These are phyloP conservation scores for Arthroderma sp. DNA, from an alignment of 2,329 filamentous ascomycete species.

Conservation along the genomic window DNA sequence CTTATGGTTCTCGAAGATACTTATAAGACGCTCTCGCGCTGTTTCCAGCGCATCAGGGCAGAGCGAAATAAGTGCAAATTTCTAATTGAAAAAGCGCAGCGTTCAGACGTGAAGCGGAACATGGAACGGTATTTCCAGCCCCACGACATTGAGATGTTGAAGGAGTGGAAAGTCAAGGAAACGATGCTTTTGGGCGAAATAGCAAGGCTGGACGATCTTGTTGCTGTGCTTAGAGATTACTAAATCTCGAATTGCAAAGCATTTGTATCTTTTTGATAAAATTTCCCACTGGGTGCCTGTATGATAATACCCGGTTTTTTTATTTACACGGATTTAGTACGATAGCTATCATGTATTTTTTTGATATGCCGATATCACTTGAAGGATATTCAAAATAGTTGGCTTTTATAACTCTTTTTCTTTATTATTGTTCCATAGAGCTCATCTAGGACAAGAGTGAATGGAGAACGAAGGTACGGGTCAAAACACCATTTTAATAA, in stretches of 20 bases:
- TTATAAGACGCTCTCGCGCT: conserved; percentile 82
- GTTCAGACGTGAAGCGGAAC: conserved; percentile 72
- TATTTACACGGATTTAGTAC: no score
- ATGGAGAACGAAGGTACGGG: no score
- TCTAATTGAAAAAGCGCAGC: conserved; percentile 67
- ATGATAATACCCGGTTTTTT: background rate
- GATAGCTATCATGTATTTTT: no score
- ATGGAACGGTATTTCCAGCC: conserved; percentile 68
- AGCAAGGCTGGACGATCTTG: conserved; percentile 67
- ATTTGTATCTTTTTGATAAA: background rate
- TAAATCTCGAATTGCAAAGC: conserved; percentile 23
- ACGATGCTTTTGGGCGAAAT: conserved; percentile 68
- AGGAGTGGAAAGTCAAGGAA: conserved; percentile 48
- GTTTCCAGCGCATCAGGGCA: conserved; percentile 64
- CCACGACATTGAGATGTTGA: conserved; percentile 57
- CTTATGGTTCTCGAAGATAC: conserved; percentile 62
- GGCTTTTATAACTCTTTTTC: no score
- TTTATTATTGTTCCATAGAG: no score
- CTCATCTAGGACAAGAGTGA: no score
- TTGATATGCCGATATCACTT: no score
- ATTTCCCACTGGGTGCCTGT: background rate
- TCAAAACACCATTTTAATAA: no score
- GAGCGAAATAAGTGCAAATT: conserved; percentile 60
- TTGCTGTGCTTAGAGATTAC: conserved; percentile 71
- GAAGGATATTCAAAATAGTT: no score